Base-by-base conservation (phyloP, 2,329 filamentous ascomycete genomes). In the Endocalyx cinctus region DNA sequence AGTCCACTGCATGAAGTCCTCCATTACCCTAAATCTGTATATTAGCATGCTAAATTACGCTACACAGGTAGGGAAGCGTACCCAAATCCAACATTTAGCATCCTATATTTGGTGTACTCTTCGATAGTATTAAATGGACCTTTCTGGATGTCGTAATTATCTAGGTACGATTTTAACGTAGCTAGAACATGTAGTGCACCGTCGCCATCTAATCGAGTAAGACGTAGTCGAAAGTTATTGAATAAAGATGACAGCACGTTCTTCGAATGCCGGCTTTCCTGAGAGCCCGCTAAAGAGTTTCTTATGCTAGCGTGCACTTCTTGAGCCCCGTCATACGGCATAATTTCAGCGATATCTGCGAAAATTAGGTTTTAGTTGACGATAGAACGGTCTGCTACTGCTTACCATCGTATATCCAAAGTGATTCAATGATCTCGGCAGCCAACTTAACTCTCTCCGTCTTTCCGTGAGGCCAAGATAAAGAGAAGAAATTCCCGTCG, bases 371-470 rank as follows among this genome's bases (percentile, higher is more conserved):
- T 44, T 16, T 42, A 34, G 31, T 3, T 4, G 30, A 5, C 22
- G 17, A 16, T 27, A 17, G 17, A 5, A 7, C 4, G 18, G 23
- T 17, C 14, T 10, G 22, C n/a, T 14, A 12, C 15, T 23, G 27
- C 43, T 46, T 39, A 46, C 43, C 43, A 38, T 46, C 43, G 17
- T 46, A 46, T 20, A 43, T 12, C 43, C 43, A 46, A 3, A 46
- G 23, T 23, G 41, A 43, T 27, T 46, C 43, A 7, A 46, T 46
- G 22, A 46, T 46, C 29, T 46, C 43, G 3, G 43, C 43, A 12
- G 43, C 41, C 19, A 46, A 18, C 41, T 41, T 46, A 11, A 46
- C 38, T 19, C 43, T 13, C 17, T 46, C 43, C n/a, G 35, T 34
- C 33, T 43, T 43, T 14, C 43, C 43, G 14, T 41, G 37, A 3